Conservation (phyloP, 768 basidiomycete species). For the Leccinum incarnatum region DNA sequence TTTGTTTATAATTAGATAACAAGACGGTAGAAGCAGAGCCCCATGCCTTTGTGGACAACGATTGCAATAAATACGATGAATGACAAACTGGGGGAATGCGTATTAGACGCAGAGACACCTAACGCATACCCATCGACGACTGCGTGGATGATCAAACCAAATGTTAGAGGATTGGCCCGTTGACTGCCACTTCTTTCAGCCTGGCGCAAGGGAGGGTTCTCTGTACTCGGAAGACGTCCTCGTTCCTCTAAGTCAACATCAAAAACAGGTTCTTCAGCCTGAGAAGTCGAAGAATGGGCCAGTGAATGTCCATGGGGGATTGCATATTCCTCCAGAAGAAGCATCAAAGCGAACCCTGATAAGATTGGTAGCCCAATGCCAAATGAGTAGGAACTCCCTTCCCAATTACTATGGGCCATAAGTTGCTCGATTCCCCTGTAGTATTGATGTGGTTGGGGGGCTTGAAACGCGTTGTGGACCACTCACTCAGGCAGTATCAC, state of each 20-base stretch:
- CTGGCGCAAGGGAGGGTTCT: slow-evolving; percentile 11
- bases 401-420: slow-evolving; percentile 33
- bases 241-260: slow-evolving; percentile 63
- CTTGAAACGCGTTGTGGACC: neutral
- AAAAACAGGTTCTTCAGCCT: slow-evolving; percentile 35
- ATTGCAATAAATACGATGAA: slow-evolving; percentile 89
- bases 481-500: slow-evolving; percentile 93
- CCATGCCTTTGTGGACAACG: slow-evolving; percentile 81
- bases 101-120: slow-evolving; percentile 65
- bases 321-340: slow-evolving; percentile 64
- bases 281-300: slow-evolving; percentile 13
- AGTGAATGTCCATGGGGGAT: slow-evolving; percentile 48
- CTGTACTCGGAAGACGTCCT: slow-evolving; percentile 35
- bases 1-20: slow-evolving; percentile 10
- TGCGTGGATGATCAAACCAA: slow-evolving; percentile 86
- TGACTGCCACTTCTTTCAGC: slow-evolving; percentile 26
- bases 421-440: slow-evolving; percentile 74
- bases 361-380: slow-evolving; percentile 63
- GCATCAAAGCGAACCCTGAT: slow-evolving; percentile 53
- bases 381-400: slow-evolving; percentile 43
- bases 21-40: neutral
- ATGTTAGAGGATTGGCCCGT: slow-evolving; percentile 67
- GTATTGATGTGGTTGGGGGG: neutral
- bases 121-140: slow-evolving; percentile 91
- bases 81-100: slow-evolving; percentile 52